Evolutionary conservation across 164 flowering plant genomes (phyloP).

Genomic region (Nymphaea thermarum): DNA sequence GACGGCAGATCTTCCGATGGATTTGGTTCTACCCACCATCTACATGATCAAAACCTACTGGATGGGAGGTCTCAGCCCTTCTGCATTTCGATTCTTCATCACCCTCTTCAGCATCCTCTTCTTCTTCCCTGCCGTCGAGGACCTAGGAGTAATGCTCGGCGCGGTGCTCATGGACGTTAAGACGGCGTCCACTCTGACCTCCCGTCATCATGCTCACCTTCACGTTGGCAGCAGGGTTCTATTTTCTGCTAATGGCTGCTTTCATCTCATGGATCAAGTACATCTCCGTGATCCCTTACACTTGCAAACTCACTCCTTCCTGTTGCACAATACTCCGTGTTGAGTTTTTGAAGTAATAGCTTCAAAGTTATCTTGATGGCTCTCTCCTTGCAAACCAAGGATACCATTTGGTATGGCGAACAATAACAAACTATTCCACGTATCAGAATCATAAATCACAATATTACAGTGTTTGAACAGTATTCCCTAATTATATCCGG

Average conservation of each 20-base stretch:
- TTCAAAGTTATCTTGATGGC: too few species aligned
- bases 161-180: slow-evolving; percentile 51
- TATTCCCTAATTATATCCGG: too few species aligned
- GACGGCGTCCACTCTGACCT: slow-evolving; percentile 35
- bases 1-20: slow-evolving; percentile 30
- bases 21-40: slow-evolving; percentile 73
- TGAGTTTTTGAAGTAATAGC: too few species aligned
- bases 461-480: too few species aligned
- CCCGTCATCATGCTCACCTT: slow-evolving; percentile 42
- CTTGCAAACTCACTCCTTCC: slow-evolving; percentile 44
- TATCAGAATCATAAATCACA: too few species aligned
- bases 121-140: slow-evolving; percentile 8
- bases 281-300: slow-evolving; percentile 32
- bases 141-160: slow-evolving; percentile 64
- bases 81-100: not conserved
- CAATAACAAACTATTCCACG: too few species aligned
- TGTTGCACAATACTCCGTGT: slow-evolving; percentile 30
- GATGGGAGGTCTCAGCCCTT: slow-evolving; percentile 77
- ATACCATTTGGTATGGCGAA: too few species aligned
- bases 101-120: slow-evolving; percentile 39
- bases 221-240: slow-evolving; percentile 46
- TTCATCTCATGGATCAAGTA: slow-evolving; percentile 59
- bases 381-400: too few species aligned
- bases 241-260: slow-evolving; percentile 41
- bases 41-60: slow-evolving; percentile 58